Base-by-base conservation (phyloP, 305 asterid genomes). In the Ruellia speciosa region DNA sequence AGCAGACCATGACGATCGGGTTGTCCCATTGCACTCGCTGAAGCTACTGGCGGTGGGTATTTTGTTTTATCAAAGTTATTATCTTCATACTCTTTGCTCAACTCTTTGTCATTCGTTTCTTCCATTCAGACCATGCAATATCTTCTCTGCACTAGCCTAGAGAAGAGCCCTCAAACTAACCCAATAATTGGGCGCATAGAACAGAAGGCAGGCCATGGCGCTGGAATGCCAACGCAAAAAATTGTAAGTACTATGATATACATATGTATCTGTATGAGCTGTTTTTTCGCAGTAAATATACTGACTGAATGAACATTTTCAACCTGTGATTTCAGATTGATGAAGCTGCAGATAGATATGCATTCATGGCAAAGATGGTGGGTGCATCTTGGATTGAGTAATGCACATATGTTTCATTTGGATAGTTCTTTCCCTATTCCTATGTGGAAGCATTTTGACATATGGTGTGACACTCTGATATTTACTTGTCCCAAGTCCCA, bases 1-100 rank as follows among this genome's bases (percentile, higher is more conserved):
- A 7, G 97, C 97, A 11, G 96, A 90, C 76, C 97, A 90, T 33
- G 97, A 90, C 65, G 97, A 90, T 71, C 83, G 97, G 6, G 97
- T 90, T 6, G 97, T 90, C 69, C 97, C 97, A n/a, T 76, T 85
- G 48, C 97, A 90, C 84, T 81, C 97, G 0, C 72, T 90, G 63
- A 87, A 90, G 67, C 72, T 87, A 15, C 66, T 90, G 62, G 96
- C 97, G 40, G 97, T 90, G 56, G 9, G 83, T 80, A 35, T 68
- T 58, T 39, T 54, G 39, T 4, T 9, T 20, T 14, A 24, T 28
- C 62, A 50, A 43, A 48, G 47, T 16, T 65, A 28, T 17, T 52
- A 7, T 31, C 15, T 7, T 31, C 9, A 11, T 13, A 1, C 4
- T 48, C 3, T 41, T 41, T 6, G 18, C 9, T 4, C 16, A 14